Percentiles rank a stretch among this genome's conserved stretches.
Conservation (phyloP, 495 filamentous ascomycete genomes). For the Lichenothelia convexa region DNA sequence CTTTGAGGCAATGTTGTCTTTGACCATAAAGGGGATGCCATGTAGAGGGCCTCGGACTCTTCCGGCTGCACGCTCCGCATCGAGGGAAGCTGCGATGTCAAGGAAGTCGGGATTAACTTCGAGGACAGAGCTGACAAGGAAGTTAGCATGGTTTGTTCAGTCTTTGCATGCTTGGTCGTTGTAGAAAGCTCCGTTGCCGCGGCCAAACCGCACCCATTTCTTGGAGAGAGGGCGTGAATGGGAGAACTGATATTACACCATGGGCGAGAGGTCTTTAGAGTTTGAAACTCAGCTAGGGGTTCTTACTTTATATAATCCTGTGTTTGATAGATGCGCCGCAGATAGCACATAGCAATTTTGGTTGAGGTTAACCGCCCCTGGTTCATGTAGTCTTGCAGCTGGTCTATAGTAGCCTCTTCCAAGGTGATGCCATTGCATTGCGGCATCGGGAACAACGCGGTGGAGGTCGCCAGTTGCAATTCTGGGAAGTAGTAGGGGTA, state of each 20-base stretch:
- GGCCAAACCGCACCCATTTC: not conserved
- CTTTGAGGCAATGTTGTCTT: conserved; percentile 33
- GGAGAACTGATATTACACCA: not conserved
- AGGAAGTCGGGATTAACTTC: conserved; percentile 45
- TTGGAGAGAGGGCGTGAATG: not conserved
- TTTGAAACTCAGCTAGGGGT: not conserved
- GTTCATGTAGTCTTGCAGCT: conserved; percentile 28
- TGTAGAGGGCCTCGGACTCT: conserved; percentile 42
- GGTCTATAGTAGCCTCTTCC: conserved; percentile 43
- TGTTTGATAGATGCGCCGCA: conserved; percentile 33
- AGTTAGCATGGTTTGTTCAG: not conserved
- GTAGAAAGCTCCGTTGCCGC: too few species aligned
- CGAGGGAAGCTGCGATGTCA: conserved; percentile 36
- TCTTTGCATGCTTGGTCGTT: not conserved
- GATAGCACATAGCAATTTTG: conserved; percentile 33
- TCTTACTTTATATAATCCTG: conserved; percentile 40
- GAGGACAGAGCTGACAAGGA: conserved; percentile 29
- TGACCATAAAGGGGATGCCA: conserved; percentile 55
- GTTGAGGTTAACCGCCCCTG: conserved; percentile 28
- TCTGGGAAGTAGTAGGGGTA: conserved; percentile 28
- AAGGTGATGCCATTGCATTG: conserved; percentile 39
- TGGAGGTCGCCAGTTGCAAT: conserved; percentile 15
- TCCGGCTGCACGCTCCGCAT: conserved; percentile 37
- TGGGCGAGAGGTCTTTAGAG: not conserved
- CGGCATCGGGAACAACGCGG: conserved; percentile 37